Conservation (phyloP, 1,284 basidiomycete species). For the Xerocomus cyaneibrunnescens region DNA sequence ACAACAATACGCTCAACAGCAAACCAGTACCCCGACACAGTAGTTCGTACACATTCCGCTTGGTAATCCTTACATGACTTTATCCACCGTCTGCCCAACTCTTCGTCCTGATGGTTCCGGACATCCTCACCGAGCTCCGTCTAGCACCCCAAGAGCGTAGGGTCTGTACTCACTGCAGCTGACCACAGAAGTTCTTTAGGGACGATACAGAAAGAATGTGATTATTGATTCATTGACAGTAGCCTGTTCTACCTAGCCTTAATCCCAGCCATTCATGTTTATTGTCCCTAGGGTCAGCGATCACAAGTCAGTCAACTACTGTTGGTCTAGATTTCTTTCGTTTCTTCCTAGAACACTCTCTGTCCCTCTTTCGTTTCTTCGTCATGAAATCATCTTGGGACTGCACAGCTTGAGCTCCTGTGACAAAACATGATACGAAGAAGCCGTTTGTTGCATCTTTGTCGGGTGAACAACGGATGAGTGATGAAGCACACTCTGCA, state of each 20-base stretch:
- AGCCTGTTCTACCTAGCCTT: slow-evolving; percentile 26
- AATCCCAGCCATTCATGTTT: slow-evolving; percentile 15
- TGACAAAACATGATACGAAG: slow-evolving; percentile 87
- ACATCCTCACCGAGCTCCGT: slow-evolving; percentile 24
- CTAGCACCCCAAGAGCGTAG: slow-evolving; percentile 28
- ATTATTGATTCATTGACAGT: slow-evolving; percentile 33
- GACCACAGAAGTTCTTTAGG: slow-evolving; percentile 39
- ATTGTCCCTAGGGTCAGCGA: slow-evolving; percentile 2
- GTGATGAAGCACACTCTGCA: slow-evolving; percentile 60
- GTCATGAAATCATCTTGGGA: slow-evolving; percentile 8
- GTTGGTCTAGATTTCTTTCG: slow-evolving; percentile 12
- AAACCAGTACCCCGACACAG: slow-evolving; percentile 52
- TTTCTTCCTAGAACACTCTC: slow-evolving; percentile 3
- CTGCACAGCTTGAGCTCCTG: background rate
- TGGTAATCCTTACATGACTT: slow-evolving; percentile 30
- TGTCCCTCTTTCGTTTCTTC: slow-evolving; percentile 16
- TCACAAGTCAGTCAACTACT: background rate
- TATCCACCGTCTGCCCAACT: slow-evolving; percentile 12
- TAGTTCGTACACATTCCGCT: slow-evolving; percentile 25
- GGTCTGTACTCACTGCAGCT: slow-evolving; percentile 39
- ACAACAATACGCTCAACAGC: slow-evolving; percentile 74
- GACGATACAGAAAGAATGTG: slow-evolving; percentile 30
- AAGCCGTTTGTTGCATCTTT: slow-evolving; percentile 93
- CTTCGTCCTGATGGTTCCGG: slow-evolving; percentile 16
- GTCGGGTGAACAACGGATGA: slow-evolving; percentile 83